Percentiles rank a stretch among this genome's conserved stretches.
phyloP scores from a whole-genome alignment of 805 yeast species.

The Isabelozyma rhagii region DNA sequence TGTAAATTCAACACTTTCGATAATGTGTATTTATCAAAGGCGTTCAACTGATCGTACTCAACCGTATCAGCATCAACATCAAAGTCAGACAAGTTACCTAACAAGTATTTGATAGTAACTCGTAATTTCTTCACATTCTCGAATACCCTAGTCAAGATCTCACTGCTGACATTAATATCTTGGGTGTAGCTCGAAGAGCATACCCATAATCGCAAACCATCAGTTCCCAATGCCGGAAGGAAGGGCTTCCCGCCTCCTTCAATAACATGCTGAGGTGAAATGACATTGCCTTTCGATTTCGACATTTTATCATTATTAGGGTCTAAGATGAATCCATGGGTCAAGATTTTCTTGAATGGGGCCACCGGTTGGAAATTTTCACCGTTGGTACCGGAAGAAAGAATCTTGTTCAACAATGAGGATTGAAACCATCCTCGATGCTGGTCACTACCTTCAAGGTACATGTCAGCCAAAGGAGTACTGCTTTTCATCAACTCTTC shows the following conservation, averaged over 20 bases:
- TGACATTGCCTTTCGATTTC: slow-evolving; percentile 82
- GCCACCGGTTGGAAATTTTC: slow-evolving; percentile 25
- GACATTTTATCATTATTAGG: slow-evolving; percentile 89
- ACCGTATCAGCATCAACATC: slow-evolving; percentile 24
- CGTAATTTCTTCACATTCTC: slow-evolving; percentile 80
- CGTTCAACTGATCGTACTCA: slow-evolving; percentile 29
- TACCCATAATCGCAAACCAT: slow-evolving; percentile 86
- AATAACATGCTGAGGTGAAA: slow-evolving; percentile 66
- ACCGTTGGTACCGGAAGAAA: slow-evolving; percentile 45
- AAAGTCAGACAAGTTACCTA: slow-evolving; percentile 68
- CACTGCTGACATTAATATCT: slow-evolving; percentile 75
- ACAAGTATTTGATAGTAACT: slow-evolving; percentile 71
- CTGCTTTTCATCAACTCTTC: slow-evolving; percentile 4
- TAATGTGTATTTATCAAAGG: slow-evolving; percentile 63
- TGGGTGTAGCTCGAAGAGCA: slow-evolving; percentile 84
- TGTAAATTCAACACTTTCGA: slow-evolving; percentile 51
- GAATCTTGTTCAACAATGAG: slow-evolving; percentile 73
- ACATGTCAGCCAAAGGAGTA: slow-evolving; percentile 61
- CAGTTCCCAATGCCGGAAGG: slow-evolving; percentile 73
- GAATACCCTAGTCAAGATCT: slow-evolving; percentile 68
- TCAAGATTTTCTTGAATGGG: slow-evolving; percentile 74
- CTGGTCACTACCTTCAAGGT: slow-evolving; percentile 96
- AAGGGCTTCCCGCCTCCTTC: slow-evolving; percentile 49
- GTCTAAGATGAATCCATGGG: slow-evolving; percentile 93
- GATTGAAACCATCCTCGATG: slow-evolving; percentile 99